Conservation (phyloP, 306 rosid genomes). For the Dicorynia guianensis region DNA sequence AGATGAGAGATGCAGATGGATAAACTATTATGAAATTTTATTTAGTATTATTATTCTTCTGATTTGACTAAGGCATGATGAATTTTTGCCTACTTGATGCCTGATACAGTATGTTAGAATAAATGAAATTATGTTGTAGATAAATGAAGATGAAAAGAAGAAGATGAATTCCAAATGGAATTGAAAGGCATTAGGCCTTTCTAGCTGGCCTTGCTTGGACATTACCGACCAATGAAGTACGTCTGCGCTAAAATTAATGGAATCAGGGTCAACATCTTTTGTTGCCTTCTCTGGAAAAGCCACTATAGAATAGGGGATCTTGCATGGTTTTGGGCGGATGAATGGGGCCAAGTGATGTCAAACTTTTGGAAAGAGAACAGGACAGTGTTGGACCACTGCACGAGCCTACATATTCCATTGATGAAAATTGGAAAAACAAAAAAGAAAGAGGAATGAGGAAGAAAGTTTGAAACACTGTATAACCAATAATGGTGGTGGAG, state of each 20-base stretch:
- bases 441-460: too few relatives aligned
- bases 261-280: conserved; percentile 31
- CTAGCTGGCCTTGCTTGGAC: conserved; percentile 23
- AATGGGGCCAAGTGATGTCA: conserved; percentile 36
- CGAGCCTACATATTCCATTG: conserved; percentile 26
- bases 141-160: conserved; percentile 11
- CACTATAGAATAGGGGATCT: conserved; percentile 24
- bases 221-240: conserved; percentile 32
- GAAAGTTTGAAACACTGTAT: not conserved
- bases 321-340: conserved; percentile 23
- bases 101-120: not conserved
- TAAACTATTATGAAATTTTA: too few relatives aligned
- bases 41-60: not conserved
- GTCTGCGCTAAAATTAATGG: conserved; percentile 12
- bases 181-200: not conserved
- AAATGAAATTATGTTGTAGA: not conserved
- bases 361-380: conserved; percentile 41
- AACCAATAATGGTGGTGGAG: not conserved
- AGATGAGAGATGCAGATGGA: not conserved
- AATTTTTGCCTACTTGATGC: not conserved
- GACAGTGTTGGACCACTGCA: conserved; percentile 7
- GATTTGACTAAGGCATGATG: conserved; percentile 23
- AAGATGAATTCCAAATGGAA: not conserved
- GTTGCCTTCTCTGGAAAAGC: conserved; percentile 16
- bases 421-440: conserved; percentile 25